Conservation (phyloP, 208 protist species). For the Acanthamoeba polyphaga region DNA sequence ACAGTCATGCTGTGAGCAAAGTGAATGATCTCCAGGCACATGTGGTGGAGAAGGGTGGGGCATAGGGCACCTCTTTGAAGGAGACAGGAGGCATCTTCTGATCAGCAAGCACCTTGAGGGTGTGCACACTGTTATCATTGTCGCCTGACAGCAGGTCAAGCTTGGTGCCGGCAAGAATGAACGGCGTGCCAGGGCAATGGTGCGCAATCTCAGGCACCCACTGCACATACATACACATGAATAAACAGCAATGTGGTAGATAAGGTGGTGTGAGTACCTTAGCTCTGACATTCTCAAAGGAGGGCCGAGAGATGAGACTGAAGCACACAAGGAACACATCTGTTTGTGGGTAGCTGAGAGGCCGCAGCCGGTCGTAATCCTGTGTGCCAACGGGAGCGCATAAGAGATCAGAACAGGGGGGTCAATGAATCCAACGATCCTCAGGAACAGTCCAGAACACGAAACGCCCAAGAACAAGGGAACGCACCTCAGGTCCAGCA, state of each 20-base stretch:
- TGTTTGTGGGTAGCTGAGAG: constrained; percentile 93
- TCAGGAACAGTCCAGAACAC: too few relatives aligned
- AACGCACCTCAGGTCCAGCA: constrained; percentile 37
- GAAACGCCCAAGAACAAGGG: too few relatives aligned
- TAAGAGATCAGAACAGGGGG: too few relatives aligned
- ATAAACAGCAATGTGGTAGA: background rate
- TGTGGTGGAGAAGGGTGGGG: background rate
- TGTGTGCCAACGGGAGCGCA: too few relatives aligned
- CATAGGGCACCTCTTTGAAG: background rate
- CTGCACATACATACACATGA: background rate
- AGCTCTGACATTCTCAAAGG: constrained; percentile 89
- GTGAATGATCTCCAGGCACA: too few relatives aligned
- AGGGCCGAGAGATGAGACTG: constrained; percentile 86
- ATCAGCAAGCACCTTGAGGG: constrained; percentile 38
- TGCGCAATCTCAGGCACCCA: constrained; percentile 80
- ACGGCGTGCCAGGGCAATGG: constrained; percentile 73
- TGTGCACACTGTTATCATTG: constrained; percentile 68
- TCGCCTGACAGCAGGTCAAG: constrained; percentile 85
- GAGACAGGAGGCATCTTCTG: background rate
- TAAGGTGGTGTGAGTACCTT: constrained; percentile 52
- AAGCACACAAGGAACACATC: constrained; percentile 93
- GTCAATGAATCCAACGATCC: too few relatives aligned
- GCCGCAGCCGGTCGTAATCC: constrained; percentile 86
- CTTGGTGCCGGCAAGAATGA: constrained; percentile 88
- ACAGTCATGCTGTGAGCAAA: background rate